These are phyloP conservation scores for Pleurotus giganteus DNA, from an alignment of 768 basidiomycete genomes.

Conservation along the genomic window DNA sequence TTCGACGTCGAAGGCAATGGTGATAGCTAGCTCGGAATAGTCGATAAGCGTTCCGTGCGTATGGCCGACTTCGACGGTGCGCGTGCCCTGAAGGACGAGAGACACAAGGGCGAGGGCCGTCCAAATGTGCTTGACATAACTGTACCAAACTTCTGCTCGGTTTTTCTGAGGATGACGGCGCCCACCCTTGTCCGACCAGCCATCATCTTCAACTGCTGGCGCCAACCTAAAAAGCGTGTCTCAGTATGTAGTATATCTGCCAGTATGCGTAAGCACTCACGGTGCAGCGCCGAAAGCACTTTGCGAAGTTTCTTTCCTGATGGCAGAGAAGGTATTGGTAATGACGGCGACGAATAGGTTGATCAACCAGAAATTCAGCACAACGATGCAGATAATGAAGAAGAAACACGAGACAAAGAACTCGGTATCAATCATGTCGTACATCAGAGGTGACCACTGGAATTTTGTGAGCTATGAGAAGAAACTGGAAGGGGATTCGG, in stretches of 20 bases:
- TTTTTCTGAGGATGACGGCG: constrained; percentile 43
- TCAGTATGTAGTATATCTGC: background rate
- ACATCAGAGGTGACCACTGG: constrained; percentile 84
- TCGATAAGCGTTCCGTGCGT: constrained; percentile 51
- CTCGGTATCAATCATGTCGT: constrained; percentile 84
- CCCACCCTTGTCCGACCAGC: constrained; percentile 50
- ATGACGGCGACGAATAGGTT: constrained; percentile 96
- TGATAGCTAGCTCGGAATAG: constrained; percentile 72
- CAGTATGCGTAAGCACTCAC: constrained; percentile 39
- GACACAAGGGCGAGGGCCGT: constrained; percentile 70
- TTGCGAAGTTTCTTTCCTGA: constrained; percentile 80
- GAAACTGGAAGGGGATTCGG: background rate
- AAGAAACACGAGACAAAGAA: constrained; percentile 86
- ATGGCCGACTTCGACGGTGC: constrained; percentile 46
- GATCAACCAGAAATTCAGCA: constrained; percentile 93
- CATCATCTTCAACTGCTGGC: constrained; percentile 55
- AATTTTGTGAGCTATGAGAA: constrained; percentile 5
- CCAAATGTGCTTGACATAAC: constrained; percentile 69
- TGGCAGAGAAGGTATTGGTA: constrained; percentile 87
- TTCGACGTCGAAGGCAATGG: constrained; percentile 85
- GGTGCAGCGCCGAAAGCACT: constrained; percentile 88
- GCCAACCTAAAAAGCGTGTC: constrained; percentile 24
- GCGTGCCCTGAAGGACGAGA: constrained; percentile 70
- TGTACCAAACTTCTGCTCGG: constrained; percentile 51
- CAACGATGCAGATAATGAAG: constrained; percentile 79